phyloP scores from a whole-genome alignment of 495 filamentous ascomycete species.

The Cladorrhinum samala region DNA sequence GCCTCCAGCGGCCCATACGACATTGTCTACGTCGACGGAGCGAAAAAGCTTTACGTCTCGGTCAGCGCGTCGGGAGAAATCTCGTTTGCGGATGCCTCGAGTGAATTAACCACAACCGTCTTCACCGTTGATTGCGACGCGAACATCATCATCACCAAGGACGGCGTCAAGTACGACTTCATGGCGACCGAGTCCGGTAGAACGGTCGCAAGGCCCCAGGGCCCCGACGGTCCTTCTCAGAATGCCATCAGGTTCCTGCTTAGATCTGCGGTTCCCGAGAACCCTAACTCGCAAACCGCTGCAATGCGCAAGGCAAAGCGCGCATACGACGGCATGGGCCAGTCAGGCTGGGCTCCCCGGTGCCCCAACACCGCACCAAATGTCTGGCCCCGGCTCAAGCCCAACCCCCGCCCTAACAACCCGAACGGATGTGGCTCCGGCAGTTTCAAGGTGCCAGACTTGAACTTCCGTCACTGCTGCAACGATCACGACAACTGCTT shows the following conservation, averaged over 20 bases:
- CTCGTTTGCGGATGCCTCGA: background rate
- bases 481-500: slow-evolving; percentile 12
- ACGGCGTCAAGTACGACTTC: slow-evolving; percentile 3
- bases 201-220: slow-evolving; percentile 2
- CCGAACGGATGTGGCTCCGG: slow-evolving; percentile 6
- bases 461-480: slow-evolving; percentile 15
- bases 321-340: background rate
- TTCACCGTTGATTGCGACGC: slow-evolving; percentile 11
- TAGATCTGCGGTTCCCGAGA: slow-evolving; percentile 3
- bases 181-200: background rate
- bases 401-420: background rate
- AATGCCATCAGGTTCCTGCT: background rate
- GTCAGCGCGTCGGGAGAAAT: background rate
- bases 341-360: background rate
- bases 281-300: background rate
- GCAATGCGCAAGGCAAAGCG: background rate
- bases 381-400: background rate
- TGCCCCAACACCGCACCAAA: background rate
- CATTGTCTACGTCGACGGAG: background rate
- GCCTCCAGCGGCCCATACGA: background rate
- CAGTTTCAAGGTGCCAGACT: slow-evolving; percentile 3
- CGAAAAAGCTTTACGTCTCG: background rate
- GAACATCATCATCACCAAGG: slow-evolving; percentile 1
- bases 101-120: no score
- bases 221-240: background rate